Evolutionary conservation across 495 filamentous ascomycete genomes (phyloP), one percentile per base, ranked within the genome.

Genomic region (Aspergillus sclerotioniger): DNA sequence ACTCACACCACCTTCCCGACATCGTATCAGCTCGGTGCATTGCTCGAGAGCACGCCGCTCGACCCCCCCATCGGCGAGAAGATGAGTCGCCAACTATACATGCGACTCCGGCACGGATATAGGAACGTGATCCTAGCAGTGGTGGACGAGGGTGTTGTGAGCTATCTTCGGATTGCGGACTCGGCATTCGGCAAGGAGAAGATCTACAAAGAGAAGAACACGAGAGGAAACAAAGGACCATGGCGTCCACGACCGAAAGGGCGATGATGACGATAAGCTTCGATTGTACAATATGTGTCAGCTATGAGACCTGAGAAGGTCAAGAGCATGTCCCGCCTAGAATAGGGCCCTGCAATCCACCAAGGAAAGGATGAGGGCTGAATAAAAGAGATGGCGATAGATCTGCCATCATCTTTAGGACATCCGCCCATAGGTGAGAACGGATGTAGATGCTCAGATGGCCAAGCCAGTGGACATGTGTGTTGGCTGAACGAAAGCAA

Each of bases 121-220:
- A 81, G 91, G 57, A 91, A 89, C 68, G 90, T 91, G 7, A 75
- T 96, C 49, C 63, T 98, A 16, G 94, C 92, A 0, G 83, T 98
- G 6, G 90, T 96, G 8, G 94, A 98, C 66, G 81, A 90, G 55
- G 94, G 94, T 0, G 79, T 98, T 29, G 87, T 91, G 31, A 97
- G 92, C 66, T 98, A 90, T 68, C 71, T 96, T 49, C 81, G 89
- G 35, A 74, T 96, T 53, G 85, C 78, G 8, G 92, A 97, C 73
- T 86, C 85, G 10, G 87, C 82, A 12, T 96, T 97, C 72, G 87
- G 80, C 21, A 84, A 83, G 58, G 92, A 95, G 71, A 82, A 72
- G 71, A 51, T 96, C 16, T 92, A 82, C 63, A 48, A 53, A 7
- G 62, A 66, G 59, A 58, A 56, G 51, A 58, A 32, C 5, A 61